Conservation (phyloP, 2,329 filamentous ascomycete genomes). For the Curvularia sp. region DNA sequence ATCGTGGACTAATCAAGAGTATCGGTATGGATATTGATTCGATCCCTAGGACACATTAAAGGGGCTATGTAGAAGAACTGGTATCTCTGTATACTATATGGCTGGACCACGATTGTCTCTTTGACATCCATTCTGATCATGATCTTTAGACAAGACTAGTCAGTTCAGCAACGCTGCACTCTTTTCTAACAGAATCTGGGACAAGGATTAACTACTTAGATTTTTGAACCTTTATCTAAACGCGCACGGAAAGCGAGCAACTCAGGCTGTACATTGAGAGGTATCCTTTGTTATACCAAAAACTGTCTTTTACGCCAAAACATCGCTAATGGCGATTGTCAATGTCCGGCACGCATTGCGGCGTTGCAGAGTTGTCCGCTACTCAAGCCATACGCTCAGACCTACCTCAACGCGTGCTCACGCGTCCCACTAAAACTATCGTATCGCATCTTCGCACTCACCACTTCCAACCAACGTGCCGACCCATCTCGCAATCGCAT, state of each 20-base stretch:
- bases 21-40: neutral
- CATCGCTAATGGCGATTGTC: neutral
- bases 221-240: neutral
- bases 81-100: neutral
- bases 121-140: neutral
- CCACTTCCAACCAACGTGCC: conserved; percentile 11
- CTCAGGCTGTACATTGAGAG: neutral
- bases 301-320: neutral
- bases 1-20: neutral
- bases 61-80: neutral
- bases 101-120: too few relatives aligned
- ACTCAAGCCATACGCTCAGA: conserved; percentile 14
- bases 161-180: neutral
- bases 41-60: neutral
- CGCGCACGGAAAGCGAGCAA: neutral
- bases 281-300: neutral
- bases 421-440: conserved; percentile 36
- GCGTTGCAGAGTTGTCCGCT: neutral
- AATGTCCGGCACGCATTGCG: neutral
- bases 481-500: conserved; percentile 6
- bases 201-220: neutral
- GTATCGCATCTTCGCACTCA: conserved; percentile 22
- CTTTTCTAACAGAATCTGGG: neutral
- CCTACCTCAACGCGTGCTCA: conserved; percentile 36
- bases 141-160: too few relatives aligned